These are phyloP conservation scores for Mycena latifolia DNA, from an alignment of 768 basidiomycete genomes.

Conservation along the genomic window DNA sequence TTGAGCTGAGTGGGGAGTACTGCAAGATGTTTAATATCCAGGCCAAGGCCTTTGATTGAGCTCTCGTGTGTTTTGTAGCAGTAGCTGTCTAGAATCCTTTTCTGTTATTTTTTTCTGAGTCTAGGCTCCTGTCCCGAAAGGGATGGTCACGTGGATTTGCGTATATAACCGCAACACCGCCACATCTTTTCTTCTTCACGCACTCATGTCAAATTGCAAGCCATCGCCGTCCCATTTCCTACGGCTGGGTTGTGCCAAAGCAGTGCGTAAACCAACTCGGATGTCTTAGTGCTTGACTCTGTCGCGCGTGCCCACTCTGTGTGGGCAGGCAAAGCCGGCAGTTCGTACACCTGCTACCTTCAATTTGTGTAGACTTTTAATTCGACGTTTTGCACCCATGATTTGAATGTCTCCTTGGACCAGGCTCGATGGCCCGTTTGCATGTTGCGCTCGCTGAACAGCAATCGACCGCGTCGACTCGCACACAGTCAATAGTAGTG, in stretches of 20 bases:
- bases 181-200: conserved; percentile 43
- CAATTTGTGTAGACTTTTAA: too few species aligned
- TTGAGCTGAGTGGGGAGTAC: conserved; percentile 53
- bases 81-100: too few species aligned
- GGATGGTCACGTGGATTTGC: conserved; percentile 5
- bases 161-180: conserved; percentile 3
- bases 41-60: conserved; percentile 41
- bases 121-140: conserved; percentile 7
- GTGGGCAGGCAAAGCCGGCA: conserved; percentile 53
- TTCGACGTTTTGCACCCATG: too few species aligned
- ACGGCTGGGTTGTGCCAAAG: conserved; percentile 59
- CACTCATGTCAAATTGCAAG: conserved; percentile 63
- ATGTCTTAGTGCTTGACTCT: conserved; percentile 54
- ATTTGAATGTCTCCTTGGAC: too few species aligned
- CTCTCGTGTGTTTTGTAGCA: not conserved
- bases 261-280: conserved; percentile 51
- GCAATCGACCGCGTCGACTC: too few species aligned
- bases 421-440: too few species aligned
- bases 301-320: conserved; percentile 41
- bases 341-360: conserved; percentile 43
- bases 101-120: too few species aligned
- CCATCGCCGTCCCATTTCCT: conserved; percentile 35
- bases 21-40: conserved; percentile 57
- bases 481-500: too few species aligned
- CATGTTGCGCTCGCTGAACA: too few species aligned